phyloP scores from a whole-genome alignment of 2,329 filamentous ascomycete genomes.

The Cercospora sp. region DNA sequence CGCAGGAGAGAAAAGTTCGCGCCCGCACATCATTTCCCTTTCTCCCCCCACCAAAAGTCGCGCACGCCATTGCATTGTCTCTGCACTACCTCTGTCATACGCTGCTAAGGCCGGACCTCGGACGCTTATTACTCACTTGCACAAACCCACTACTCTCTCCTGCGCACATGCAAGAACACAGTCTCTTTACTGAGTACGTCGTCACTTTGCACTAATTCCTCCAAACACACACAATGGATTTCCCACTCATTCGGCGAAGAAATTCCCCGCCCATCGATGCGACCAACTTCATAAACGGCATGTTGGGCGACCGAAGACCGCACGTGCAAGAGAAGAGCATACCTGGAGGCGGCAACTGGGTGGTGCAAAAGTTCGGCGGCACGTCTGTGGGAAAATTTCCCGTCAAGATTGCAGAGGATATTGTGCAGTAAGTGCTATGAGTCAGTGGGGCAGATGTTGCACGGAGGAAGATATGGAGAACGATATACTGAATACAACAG shows the following conservation, averaged over 20 bases:
- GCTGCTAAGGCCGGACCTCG: background rate
- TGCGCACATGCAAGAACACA: background rate
- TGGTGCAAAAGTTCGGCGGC: slow-evolving; percentile 93
- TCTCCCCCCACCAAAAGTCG: slow-evolving; percentile 7
- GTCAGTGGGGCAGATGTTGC: background rate
- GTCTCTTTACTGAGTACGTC: background rate
- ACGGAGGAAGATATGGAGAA: background rate
- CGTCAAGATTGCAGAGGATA: slow-evolving; percentile 57
- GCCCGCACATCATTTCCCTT: slow-evolving; percentile 1
- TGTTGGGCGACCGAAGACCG: slow-evolving; percentile 39
- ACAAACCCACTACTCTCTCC: background rate
- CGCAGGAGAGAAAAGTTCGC: background rate
- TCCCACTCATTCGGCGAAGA: slow-evolving; percentile 28
- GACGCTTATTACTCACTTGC: background rate
- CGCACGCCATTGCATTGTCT: slow-evolving; percentile 4
- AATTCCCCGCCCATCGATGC: slow-evolving; percentile 25
- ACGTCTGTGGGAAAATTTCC: slow-evolving; percentile 96
- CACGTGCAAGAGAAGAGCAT: slow-evolving; percentile 50
- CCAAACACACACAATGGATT: slow-evolving; percentile 25
- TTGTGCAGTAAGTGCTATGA: slow-evolving; percentile 55
- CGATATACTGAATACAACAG: slow-evolving; percentile 39
- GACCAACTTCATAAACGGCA: slow-evolving; percentile 31
- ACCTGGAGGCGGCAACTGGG: slow-evolving; percentile 61
- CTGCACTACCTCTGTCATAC: background rate
- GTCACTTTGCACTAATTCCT: background rate